Percentiles rank a stretch among this genome's conserved stretches.
Conservation (phyloP, 345 rosid species). For the Nasturtium officinale region DNA sequence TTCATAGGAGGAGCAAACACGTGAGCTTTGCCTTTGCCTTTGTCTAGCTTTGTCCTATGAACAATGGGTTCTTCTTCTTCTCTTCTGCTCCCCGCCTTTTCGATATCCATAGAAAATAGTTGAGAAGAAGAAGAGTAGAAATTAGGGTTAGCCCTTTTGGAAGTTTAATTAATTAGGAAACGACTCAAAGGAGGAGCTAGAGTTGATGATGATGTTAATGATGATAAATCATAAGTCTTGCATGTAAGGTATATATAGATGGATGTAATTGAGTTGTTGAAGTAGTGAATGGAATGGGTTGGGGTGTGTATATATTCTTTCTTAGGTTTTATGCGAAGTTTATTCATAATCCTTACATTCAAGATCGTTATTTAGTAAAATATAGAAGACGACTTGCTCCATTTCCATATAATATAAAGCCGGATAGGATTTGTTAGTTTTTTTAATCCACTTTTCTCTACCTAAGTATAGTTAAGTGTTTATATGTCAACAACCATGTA, state of each 20-base stretch:
- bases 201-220: conserved; percentile 1
- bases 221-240: conserved; percentile 11
- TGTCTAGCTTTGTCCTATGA: conserved; percentile 40
- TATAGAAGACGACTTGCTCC: conserved; percentile 42
- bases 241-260: conserved; percentile 19
- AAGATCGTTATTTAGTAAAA: conserved; percentile 17
- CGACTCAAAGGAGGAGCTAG: conserved; percentile 8
- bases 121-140: conserved; percentile 6
- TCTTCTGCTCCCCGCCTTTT: conserved; percentile 40
- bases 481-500: conserved; percentile 24
- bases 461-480: conserved; percentile 5
- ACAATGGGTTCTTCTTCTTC: conserved; percentile 46
- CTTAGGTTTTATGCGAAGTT: conserved; percentile 14
- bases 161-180: background rate
- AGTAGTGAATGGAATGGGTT: conserved; percentile 30
- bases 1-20: conserved; percentile 46
- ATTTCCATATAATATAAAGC: conserved; percentile 18
- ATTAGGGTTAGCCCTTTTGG: background rate
- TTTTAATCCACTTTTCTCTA: background rate
- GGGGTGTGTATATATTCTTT: conserved; percentile 1
- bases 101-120: conserved; percentile 38
- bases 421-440: background rate
- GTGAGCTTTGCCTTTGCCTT: conserved; percentile 47
- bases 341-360: conserved; percentile 13
- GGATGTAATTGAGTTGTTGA: conserved; percentile 36